These are phyloP conservation scores for Artomyces pyxidatus DNA, from an alignment of 768 basidiomycete genomes.

Conservation along the genomic window DNA sequence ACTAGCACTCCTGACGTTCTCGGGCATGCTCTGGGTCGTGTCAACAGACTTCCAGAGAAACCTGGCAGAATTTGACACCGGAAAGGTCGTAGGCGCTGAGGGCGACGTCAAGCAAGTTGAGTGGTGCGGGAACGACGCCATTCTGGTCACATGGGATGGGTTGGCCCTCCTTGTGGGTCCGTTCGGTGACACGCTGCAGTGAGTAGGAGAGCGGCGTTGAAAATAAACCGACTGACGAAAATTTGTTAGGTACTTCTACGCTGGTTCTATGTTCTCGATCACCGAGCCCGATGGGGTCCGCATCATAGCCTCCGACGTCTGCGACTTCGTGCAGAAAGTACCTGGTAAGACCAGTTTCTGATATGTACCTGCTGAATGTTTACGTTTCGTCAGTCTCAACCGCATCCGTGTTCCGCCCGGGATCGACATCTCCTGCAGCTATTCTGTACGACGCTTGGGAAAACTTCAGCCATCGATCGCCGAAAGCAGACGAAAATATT, in stretches of 20 bases:
- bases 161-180: constrained; percentile 86
- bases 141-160: constrained; percentile 76
- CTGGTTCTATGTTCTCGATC: constrained; percentile 65
- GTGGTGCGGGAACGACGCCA: constrained; percentile 97
- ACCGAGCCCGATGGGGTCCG: constrained; percentile 89
- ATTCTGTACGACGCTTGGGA: constrained; percentile 92
- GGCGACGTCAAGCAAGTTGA: constrained; percentile 65
- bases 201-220: constrained; percentile 23
- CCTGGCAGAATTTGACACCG: constrained; percentile 81
- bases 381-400: constrained; percentile 48
- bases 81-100: constrained; percentile 40
- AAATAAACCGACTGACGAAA: constrained; percentile 5
- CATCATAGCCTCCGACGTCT: constrained; percentile 69
- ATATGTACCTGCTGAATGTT: constrained; percentile 1
- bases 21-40: constrained; percentile 83
- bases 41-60: constrained; percentile 87
- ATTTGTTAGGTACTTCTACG: constrained; percentile 62
- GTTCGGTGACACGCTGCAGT: constrained; percentile 81
- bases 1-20: constrained; percentile 71
- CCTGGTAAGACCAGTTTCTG: constrained; percentile 43
- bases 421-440: constrained; percentile 85
- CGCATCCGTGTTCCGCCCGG: constrained; percentile 82
- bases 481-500: constrained; percentile 91
- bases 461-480: constrained; percentile 73
- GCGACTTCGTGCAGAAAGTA: constrained; percentile 91